phyloP scores from a whole-genome alignment of 2,329 filamentous ascomycete genomes.

The Trichothecium sympodiale region DNA sequence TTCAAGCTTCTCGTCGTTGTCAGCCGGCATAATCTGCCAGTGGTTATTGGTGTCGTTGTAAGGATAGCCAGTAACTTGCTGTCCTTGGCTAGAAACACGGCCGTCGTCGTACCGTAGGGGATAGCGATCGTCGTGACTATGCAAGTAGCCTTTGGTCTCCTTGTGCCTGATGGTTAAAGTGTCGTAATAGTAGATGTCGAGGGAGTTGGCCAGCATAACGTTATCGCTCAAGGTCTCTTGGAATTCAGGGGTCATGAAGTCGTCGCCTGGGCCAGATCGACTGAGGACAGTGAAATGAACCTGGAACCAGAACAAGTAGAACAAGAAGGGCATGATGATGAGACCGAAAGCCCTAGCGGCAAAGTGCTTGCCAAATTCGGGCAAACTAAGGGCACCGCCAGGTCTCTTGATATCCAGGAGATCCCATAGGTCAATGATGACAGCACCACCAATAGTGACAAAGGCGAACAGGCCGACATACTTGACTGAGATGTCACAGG shows the following conservation, averaged over 20 bases:
- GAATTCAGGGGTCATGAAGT: constrained; percentile 98
- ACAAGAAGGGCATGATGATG: constrained; percentile 85
- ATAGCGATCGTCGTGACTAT: constrained; percentile 83
- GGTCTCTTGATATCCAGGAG: constrained; percentile 80
- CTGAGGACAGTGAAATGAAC: constrained; percentile 89
- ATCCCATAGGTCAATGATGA: constrained; percentile 90
- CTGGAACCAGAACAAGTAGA: constrained; percentile 99
- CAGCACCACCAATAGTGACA: constrained; percentile 89
- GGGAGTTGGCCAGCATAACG: constrained; percentile 74
- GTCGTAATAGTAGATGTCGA: constrained; percentile 85
- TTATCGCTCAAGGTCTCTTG: constrained; percentile 97
- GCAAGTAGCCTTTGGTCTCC: constrained; percentile 91
- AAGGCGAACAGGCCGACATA: constrained; percentile 97
- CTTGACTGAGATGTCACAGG: constrained; percentile 97
- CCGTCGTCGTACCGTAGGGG: constrained; percentile 95
- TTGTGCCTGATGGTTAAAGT: constrained; percentile 83
- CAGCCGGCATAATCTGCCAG: constrained; percentile 79
- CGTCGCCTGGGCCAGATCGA: constrained; percentile 85
- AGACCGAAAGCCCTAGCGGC: constrained; percentile 74
- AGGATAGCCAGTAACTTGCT: constrained; percentile 96
- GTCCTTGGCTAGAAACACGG: constrained; percentile 90
- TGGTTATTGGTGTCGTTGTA: constrained; percentile 99
- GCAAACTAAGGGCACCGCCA: constrained; percentile 67
- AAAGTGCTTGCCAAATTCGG: constrained; percentile 82
- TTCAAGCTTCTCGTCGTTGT: constrained; percentile 45